These are phyloP conservation scores for Verticillium tricorpus DNA, from an alignment of 2,329 filamentous ascomycete species.

Conservation along the genomic window DNA sequence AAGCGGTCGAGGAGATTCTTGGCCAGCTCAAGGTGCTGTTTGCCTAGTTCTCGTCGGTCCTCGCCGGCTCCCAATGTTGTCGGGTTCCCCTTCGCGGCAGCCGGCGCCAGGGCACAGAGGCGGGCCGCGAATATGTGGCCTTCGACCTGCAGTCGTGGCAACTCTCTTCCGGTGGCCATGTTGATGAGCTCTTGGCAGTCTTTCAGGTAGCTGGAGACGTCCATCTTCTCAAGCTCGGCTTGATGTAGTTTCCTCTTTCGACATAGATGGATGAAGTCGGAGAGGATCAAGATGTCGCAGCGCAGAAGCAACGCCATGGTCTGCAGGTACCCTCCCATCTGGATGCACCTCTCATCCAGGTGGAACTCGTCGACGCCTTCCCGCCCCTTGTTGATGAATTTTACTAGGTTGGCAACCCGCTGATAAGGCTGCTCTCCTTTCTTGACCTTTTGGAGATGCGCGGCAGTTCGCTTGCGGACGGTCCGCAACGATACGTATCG, in stretches of 20 bases:
- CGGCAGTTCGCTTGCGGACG: slow-evolving; percentile 3
- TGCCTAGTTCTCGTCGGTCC: not conserved
- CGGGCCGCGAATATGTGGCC: slow-evolving; percentile 45
- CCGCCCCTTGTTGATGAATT: slow-evolving; percentile 28
- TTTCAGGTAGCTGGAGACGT: slow-evolving; percentile 24
- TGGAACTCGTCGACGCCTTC: slow-evolving; percentile 18
- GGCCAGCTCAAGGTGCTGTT: slow-evolving; percentile 15
- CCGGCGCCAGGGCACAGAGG: slow-evolving; percentile 38
- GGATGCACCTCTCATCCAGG: slow-evolving; percentile 29
- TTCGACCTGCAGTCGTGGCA: slow-evolving; percentile 42
- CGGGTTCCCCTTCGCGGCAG: not conserved
- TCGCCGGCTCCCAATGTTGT: not conserved
- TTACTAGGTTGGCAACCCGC: slow-evolving; percentile 39
- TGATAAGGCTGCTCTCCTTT: slow-evolving; percentile 46
- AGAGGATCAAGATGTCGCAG: slow-evolving; percentile 42
- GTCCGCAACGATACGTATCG: too few species aligned
- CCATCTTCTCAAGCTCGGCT: slow-evolving; percentile 7
- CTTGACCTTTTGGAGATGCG: slow-evolving; percentile 23
- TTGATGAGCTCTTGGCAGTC: slow-evolving; percentile 37
- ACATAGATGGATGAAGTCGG: slow-evolving; percentile 27
- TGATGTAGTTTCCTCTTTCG: slow-evolving; percentile 9
- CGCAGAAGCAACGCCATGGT: slow-evolving; percentile 39
- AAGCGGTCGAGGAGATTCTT: slow-evolving; percentile 12
- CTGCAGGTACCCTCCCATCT: slow-evolving; percentile 32
- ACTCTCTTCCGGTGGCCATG: slow-evolving; percentile 25